Evolutionary conservation across 495 filamentous ascomycete genomes (phyloP).

Genomic region (Chaetomium cochliodes): DNA sequence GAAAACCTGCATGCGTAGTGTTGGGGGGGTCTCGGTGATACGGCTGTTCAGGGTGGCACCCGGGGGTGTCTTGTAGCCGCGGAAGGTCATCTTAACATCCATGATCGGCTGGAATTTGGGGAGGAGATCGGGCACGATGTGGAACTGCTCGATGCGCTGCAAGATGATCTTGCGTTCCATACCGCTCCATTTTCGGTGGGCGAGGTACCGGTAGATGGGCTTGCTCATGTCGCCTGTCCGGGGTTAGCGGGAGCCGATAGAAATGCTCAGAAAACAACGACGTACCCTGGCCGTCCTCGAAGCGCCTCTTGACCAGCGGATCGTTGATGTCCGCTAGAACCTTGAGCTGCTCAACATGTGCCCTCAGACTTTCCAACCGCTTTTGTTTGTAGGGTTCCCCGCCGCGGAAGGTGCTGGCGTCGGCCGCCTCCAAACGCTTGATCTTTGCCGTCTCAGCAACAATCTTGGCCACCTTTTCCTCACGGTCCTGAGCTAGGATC

Average conservation of each 20-base stretch:
- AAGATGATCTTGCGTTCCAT: slow-evolving; percentile 70
- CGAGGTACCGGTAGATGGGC: slow-evolving; percentile 90
- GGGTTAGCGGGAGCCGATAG: slow-evolving; percentile 24
- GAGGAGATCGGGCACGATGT: slow-evolving; percentile 90
- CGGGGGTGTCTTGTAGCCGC: slow-evolving; percentile 61
- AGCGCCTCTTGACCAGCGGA: slow-evolving; percentile 86
- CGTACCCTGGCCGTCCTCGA: slow-evolving; percentile 88
- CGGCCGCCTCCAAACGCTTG: slow-evolving; percentile 55
- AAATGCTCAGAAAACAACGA: background rate
- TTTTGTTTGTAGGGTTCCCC: slow-evolving; percentile 62
- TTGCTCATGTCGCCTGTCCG: slow-evolving; percentile 84
- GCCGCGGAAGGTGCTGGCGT: slow-evolving; percentile 56
- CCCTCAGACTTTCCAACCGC: slow-evolving; percentile 66
- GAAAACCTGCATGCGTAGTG: slow-evolving; percentile 80
- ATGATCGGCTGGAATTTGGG: slow-evolving; percentile 74
- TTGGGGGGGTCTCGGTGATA: slow-evolving; percentile 66
- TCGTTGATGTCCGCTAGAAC: slow-evolving; percentile 94
- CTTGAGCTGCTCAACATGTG: slow-evolving; percentile 76
- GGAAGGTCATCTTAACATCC: slow-evolving; percentile 78
- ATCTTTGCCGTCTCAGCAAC: slow-evolving; percentile 59
- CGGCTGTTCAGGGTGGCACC: slow-evolving; percentile 74
- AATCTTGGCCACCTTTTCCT: slow-evolving; percentile 72
- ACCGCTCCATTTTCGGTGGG: slow-evolving; percentile 78
- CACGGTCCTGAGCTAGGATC: slow-evolving; percentile 73
- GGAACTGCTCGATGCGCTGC: slow-evolving; percentile 86